These are phyloP conservation scores for Allium fistulosum DNA, from an alignment of 106 monocot species.

Conservation along the genomic window DNA sequence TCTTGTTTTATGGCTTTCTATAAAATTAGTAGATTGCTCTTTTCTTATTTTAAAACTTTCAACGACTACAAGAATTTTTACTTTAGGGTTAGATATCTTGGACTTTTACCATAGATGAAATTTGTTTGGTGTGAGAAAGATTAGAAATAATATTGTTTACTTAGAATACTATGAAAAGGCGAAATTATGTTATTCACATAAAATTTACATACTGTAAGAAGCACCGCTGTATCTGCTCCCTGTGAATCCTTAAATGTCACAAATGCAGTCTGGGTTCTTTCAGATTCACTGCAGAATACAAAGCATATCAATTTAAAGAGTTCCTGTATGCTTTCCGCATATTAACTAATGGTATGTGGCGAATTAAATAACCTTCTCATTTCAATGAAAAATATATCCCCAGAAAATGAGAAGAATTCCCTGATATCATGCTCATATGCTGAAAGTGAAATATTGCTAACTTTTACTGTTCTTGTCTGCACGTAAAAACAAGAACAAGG, in stretches of 20 bases:
- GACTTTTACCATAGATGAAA: too few relatives aligned
- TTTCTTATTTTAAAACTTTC: neutral
- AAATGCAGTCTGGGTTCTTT: constrained; percentile 72
- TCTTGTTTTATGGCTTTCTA: neutral
- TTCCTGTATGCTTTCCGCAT: neutral
- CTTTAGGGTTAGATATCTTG: too few relatives aligned
- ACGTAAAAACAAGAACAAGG: constrained; percentile 8
- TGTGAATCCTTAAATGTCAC: constrained; percentile 86
- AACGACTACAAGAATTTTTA: too few relatives aligned
- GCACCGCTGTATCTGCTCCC: constrained; percentile 86
- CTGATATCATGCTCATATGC: constrained; percentile 62
- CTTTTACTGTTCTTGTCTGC: constrained; percentile 77
- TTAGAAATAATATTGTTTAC: neutral
- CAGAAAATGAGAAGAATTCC: constrained; percentile 97
- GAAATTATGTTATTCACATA: too few relatives aligned
- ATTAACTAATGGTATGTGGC: neutral
- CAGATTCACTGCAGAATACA: constrained; percentile 56
- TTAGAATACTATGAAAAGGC: too few relatives aligned
- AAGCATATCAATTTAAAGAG: neutral
- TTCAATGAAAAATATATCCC: constrained; percentile 75
- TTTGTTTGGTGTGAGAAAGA: too few relatives aligned
- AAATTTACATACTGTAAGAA: constrained; percentile 68
- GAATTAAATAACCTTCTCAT: constrained; percentile 55
- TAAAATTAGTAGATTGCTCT: neutral
- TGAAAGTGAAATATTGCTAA: constrained; percentile 71